Evolutionary conservation across 2,329 filamentous ascomycete species (phyloP), one percentile per base, ranked within the genome.

Genomic region (Fusarium guadeloupense): DNA sequence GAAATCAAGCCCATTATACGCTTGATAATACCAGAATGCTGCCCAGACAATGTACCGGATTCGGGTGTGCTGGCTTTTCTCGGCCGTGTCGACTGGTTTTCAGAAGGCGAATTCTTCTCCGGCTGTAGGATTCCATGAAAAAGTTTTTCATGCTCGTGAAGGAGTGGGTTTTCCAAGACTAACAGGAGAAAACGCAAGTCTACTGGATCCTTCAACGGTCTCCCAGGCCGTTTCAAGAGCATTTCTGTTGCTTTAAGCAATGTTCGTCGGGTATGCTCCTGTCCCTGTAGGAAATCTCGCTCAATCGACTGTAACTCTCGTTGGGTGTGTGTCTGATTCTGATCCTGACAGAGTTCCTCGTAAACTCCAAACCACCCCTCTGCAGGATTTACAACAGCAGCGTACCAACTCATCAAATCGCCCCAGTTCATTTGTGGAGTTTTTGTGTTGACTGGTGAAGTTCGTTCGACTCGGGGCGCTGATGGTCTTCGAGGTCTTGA

Each of bases 1-100:
- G 92, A 89, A 20, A 96, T 72, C 9, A 97, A 78, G 1, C 93
- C 93, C 21, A 96, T 75, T 33, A 96, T 88, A 31, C 93, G 86
- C 74, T 97, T 97, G 68, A 96, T 85, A 47, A 97, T 89, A 5
- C 89, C 90, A 3, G 91, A 93, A 74, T 96, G 90, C 55, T 91
- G 86, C 2, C 88, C 89, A 21, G 85, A 80, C 10, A 80, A 71
- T 8, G 77, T 81, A 0, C 80, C 80, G 4, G 76, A 74, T 31
- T 72, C 75, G 6, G 77, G 71, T 4, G 53, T 39, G 4, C 50
- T 26, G 7, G 57, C 42, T 19, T 60, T 60, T 20, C 54, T 58
- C 6, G 56, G 52, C 26, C 66, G 64, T 13, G 64, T 55, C 25
- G 67, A n/a, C n/a, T n/a, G 66, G 9, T 45, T 63, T 6, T 19